Percentiles rank a stretch among this genome's conserved stretches.
phyloP scores from a whole-genome alignment of 2,329 filamentous ascomycete species.

The Ophiostoma pallidulum region DNA sequence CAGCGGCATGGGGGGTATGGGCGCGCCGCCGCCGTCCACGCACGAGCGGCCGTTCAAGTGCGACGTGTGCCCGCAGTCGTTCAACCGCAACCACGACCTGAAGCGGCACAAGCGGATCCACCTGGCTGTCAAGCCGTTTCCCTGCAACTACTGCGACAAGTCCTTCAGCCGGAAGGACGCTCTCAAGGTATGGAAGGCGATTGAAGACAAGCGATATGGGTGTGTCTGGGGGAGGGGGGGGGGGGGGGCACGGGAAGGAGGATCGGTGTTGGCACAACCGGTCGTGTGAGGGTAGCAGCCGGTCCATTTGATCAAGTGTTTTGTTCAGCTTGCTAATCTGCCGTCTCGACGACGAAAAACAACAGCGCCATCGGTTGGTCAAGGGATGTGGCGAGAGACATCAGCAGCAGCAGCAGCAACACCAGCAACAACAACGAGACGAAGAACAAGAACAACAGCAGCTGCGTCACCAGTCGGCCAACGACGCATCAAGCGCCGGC shows the following conservation, averaged over 20 bases:
- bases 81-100: constrained; percentile 92
- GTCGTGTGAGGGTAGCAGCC: too few species aligned
- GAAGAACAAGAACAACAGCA: constrained; percentile 20
- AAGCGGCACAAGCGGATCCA: constrained; percentile 96
- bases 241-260: too few species aligned
- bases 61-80: constrained; percentile 83
- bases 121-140: constrained; percentile 89
- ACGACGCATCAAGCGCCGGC: background rate
- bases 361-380: constrained; percentile 54
- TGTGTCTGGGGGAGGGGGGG: too few species aligned
- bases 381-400: constrained; percentile 48
- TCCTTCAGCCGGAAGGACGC: constrained; percentile 96
- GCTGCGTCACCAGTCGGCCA: background rate
- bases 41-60: constrained; percentile 91
- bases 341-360: too few species aligned
- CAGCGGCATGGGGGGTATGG: too few species aligned
- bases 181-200: constrained; percentile 87
- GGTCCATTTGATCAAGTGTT: background rate
- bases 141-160: constrained; percentile 86
- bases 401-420: background rate
- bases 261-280: too few species aligned
- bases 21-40: constrained; percentile 21
- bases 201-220: too few species aligned
- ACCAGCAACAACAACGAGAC: constrained; percentile 24
- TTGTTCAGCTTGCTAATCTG: background rate